phyloP scores from a whole-genome alignment of 164 flowering plant species.

The Dillenia suffruticosa region DNA sequence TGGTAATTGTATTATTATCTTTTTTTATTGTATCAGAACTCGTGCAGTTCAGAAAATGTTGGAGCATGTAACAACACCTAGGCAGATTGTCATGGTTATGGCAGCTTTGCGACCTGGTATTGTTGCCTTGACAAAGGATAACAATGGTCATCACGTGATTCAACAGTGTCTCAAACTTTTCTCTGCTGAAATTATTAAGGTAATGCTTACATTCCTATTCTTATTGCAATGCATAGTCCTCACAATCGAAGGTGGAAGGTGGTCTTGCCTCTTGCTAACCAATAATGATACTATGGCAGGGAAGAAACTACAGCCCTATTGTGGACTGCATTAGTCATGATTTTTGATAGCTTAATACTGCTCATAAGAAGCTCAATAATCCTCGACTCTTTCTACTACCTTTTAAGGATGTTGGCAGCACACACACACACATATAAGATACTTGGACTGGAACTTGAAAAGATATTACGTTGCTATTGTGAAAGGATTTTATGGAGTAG shows the following conservation, averaged over 20 bases:
- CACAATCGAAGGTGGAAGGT: neutral
- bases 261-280: no score
- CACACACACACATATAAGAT: no score
- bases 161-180: constrained; percentile 27
- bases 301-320: no score
- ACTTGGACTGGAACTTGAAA: no score
- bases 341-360: no score
- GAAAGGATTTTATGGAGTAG: no score
- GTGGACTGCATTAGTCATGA: no score
- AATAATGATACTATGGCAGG: no score
- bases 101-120: constrained; percentile 21
- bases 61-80: constrained; percentile 18
- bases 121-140: constrained; percentile 22
- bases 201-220: constrained; percentile 1
- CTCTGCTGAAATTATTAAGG: constrained; percentile 28
- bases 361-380: no score
- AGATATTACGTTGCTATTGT: no score
- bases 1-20: neutral
- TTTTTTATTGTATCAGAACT: constrained; percentile 19
- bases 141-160: constrained; percentile 40
- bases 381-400: no score
- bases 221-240: neutral
- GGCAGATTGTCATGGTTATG: constrained; percentile 23
- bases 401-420: no score
- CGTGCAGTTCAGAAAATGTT: constrained; percentile 34